Conservation (phyloP, 1,284 basidiomycete species). For the Apiotrichum siamense region DNA sequence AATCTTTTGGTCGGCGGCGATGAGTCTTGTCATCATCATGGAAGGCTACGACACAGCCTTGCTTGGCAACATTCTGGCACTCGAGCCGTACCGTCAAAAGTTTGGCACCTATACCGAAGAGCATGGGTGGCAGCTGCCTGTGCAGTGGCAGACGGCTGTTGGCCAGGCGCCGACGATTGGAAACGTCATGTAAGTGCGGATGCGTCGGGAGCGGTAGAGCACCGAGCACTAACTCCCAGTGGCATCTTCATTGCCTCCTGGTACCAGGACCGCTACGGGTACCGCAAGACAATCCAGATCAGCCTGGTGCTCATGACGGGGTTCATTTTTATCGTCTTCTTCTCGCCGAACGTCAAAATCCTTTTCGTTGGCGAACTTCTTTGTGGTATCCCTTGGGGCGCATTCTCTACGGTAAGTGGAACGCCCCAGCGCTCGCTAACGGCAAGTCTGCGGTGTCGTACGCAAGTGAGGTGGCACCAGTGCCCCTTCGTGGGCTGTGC, state of each 20-base stretch:
- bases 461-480: conserved; percentile 51
- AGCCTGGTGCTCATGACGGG: conserved; percentile 31
- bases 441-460: conserved; percentile 34
- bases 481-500: conserved; percentile 24
- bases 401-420: conserved; percentile 23
- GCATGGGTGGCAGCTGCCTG: conserved; percentile 20
- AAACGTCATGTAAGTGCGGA: conserved; percentile 17
- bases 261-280: conserved; percentile 23
- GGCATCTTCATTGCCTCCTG: conserved; percentile 23
- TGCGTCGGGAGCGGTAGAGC: not conserved
- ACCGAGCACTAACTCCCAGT: not conserved
- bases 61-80: conserved; percentile 8
- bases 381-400: conserved; percentile 47
- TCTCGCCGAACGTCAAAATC: conserved; percentile 29
- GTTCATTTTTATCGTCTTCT: conserved; percentile 39
- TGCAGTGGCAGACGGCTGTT: conserved; percentile 27
- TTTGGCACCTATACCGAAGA: conserved; percentile 4
- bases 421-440: not conserved
- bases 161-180: conserved; percentile 20
- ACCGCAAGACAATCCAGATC: conserved; percentile 21
- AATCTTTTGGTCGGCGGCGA: conserved; percentile 16
- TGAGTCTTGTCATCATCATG: conserved; percentile 13
- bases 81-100: conserved; percentile 14
- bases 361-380: conserved; percentile 23
- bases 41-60: conserved; percentile 11